Base-by-base conservation (phyloP, 2,329 filamentous ascomycete genomes). In the Cytospora mali region DNA sequence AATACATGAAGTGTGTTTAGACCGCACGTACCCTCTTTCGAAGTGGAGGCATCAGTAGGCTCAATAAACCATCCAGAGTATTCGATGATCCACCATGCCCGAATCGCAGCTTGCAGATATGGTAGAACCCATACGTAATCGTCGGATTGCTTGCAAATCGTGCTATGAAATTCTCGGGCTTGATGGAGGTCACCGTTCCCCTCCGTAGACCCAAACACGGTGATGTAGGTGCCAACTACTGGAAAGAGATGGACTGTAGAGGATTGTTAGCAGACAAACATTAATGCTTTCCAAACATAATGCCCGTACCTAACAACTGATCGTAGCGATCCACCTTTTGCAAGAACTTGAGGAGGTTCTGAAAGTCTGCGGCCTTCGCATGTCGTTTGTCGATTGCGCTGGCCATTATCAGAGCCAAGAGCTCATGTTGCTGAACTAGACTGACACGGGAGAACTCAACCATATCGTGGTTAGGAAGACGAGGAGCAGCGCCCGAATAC, bases 51-150 rank as follows among this genome's bases (percentile, higher is more conserved):
- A 35, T 85, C 82, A 23, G 85, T 84, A 69, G 89, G 85, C 69
- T 96, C 92, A 62, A 91, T 82, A 73, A 93, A 97, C 81, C 92
- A 91, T 3, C 92, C 92, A 68, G 91, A 95, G 76, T 97, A 97
- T 71, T 98, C 93, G 33, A 92, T 89, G 53, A 97, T 83, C 95
- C 95, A 99, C 84, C 91, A 93, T 5, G 89, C 86, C 60, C 86
- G 84, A 14, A 93, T 84, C 4, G 92, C 89, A 52, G 93, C 91
- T 69, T 93, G 89, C 14, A 98, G 83, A 68, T 88, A 89, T 18
- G 88, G 81, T 46, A 96, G 74, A 25, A 84, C 81, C 91, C 93
- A 97, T 18, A 82, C 78, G 49, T 88, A 80, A 64, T 87, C 85
- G 55, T 93, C 90, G 52, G 85, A 79, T 21, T 84, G 83, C 42